Base-by-base conservation (phyloP, 805 yeast species). In the Zygosaccharomyces kombuchaensis region DNA sequence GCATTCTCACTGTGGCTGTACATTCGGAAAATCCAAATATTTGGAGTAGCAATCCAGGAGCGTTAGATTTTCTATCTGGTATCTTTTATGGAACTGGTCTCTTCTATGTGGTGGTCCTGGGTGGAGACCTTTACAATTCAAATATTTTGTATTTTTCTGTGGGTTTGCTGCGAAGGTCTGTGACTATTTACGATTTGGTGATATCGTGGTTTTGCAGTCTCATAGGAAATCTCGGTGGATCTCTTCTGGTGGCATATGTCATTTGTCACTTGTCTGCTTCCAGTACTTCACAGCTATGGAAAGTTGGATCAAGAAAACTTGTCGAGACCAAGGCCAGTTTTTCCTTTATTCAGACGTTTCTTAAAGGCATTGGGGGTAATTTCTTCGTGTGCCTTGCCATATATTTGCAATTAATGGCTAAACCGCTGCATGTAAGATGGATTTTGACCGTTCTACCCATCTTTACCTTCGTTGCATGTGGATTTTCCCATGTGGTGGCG, bases 401-500 rank as follows among this genome's bases (percentile, higher is more conserved):
- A 7, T 86, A 84, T 64, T 65, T 86, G 38, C 95, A 86, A 59
- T 67, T 87, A 34, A 76, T 86, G 81, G 85, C 84, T 6, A 84
- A 82, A 58, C 95, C 95, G 0, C 58, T 82, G 8, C 95, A 87
- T 58, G 95, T 87, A 29, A 84, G 83, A 55, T 71, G 82, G 23
- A 38, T 82, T 5, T 65, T 83, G 69, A 75, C 86, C 69, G 57
- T 72, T 12, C 59, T 85, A 16, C 95, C 95, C 0, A 72, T 86
- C 12, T 84, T 84, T 63, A 80, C 90, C 0, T 84, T 87, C 63
- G 93, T 84, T n/a, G 56, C 82, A 1, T 70, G 82, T 71, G 93
- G 95, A 0, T 87, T 80, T 64, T 80, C 87, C 2, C 95, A 87
- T 59, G 79, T 80, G 1, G 88, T 87, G 7, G 95, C 95, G 0